phyloP scores from a whole-genome alignment of 2,329 filamentous ascomycete genomes.

The Rhytidhysteron rufulum region DNA sequence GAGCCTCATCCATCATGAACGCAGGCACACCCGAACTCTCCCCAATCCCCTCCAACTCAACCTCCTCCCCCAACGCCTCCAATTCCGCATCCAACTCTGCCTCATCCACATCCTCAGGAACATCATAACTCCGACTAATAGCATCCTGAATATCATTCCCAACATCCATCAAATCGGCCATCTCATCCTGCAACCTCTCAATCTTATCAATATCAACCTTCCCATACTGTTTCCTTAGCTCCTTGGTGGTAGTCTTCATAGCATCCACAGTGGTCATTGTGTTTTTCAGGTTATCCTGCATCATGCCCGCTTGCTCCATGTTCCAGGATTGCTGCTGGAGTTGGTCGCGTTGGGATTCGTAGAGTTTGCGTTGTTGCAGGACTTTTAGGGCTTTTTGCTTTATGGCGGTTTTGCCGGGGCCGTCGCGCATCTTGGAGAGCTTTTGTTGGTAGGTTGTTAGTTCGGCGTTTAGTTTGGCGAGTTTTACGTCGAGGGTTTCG shows the following conservation, averaged over 20 bases:
- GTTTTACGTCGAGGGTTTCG: conserved; percentile 87
- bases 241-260: conserved; percentile 95
- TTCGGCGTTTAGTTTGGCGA: conserved; percentile 87
- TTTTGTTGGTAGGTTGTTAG: conserved; percentile 83
- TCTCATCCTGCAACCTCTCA: conserved; percentile 95
- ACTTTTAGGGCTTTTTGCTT: conserved; percentile 94
- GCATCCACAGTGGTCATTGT: conserved; percentile 98
- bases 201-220: conserved; percentile 98
- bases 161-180: conserved; percentile 96
- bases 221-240: conserved; percentile 87
- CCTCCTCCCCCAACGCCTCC: conserved; percentile 89
- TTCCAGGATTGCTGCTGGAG: conserved; percentile 95
- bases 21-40: conserved; percentile 64
- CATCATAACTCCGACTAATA: conserved; percentile 83
- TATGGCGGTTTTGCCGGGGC: conserved; percentile 86
- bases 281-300: conserved; percentile 98
- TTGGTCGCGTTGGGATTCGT: conserved; percentile 91
- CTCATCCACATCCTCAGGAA: conserved; percentile 97
- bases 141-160: conserved; percentile 98
- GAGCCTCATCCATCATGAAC: conserved; percentile 84
- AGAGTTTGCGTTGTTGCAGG: conserved; percentile 87
- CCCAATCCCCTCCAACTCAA: conserved; percentile 74
- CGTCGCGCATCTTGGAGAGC: conserved; percentile 89
- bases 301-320: conserved; percentile 97
- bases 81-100: conserved; percentile 93